Evolutionary conservation across 2,329 filamentous ascomycete species (phyloP), one percentile per base, ranked within the genome.

Genomic region (Xylariomycetidae sp.): DNA sequence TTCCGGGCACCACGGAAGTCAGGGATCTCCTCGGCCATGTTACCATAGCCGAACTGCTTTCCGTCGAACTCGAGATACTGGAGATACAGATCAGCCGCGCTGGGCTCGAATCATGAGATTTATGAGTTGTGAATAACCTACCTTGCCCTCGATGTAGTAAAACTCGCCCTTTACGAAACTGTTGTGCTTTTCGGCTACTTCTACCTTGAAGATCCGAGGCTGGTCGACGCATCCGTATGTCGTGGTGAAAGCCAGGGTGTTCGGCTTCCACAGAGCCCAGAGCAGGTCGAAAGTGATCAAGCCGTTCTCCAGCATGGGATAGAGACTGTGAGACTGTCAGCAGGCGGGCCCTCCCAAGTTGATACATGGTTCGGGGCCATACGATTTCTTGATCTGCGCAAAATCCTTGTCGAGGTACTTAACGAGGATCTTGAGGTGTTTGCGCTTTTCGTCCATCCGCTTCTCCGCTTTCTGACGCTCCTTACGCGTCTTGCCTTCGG

Each of bases 241-340:
- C 0, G 78, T 76, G 0, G 82, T 78, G 54, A 83, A 90, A 1
- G 79, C 82, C 14, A 94, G 74, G 0, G 85, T 88, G 49, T 88
- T 85, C 0, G 88, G 88, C 52, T 92, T 94, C 73, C 85, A 94
- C 4, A 95, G 63, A 0, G 88, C 87, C 88, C 88, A 94, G 1
- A 94, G 66, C 3, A 94, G 71, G 37, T 95, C 87, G 48, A 89
- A 95, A 0, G 87, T 94, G 54, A 94, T 94, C 27, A 88, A 79
- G 7, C 87, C 86, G 19, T 82, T 84, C 43, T 88, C 76, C 2
- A 94, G 67, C 62, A 95, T 77, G 0, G 87, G 85, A 46, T 88
- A 82, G 0, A 95, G 70, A 2, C 82, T 85, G 58, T 30, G 22
- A 30, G n/a, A n/a, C n/a, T n/a, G n/a, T n/a, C n/a, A n/a, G n/a